Base-by-base conservation (phyloP, 352 stramenopile genomes). In the Globisporangium megalacanthum region DNA sequence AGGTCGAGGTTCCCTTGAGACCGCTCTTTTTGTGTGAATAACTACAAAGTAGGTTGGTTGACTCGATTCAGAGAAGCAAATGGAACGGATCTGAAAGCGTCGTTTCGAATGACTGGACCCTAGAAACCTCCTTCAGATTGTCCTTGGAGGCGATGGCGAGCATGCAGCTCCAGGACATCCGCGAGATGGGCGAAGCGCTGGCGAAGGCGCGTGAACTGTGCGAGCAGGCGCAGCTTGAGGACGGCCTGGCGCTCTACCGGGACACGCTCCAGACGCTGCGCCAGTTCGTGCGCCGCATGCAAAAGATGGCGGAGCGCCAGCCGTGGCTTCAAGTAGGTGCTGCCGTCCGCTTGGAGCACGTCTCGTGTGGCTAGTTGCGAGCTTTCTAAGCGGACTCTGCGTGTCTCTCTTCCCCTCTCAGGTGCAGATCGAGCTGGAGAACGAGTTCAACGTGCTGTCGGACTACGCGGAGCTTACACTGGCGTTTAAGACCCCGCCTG, bases 351-450 rank as follows among this genome's bases (percentile, higher is more conserved):
- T 49, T 6, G 0, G 15, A 36, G 29, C 29, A 37, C 10, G 1
- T 2, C 20, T 52, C 35, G 35, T 6, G 35, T 4, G 0, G n/a
- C 10, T 19, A 19, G 37, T 19, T 44, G n/a, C 3, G 6, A 20
- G 29, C 17, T 54, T 3, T 20, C 31, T 42, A 11, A 7, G 33
- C 17, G 31, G 9, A 10, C 1, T 4, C 6, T 33, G 33, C 8
- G 25, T 45, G 6, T 19, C 15, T 22, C 7, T 39, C 19, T 6
- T 19, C 19, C 25, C 9, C 19, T 6, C 19, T 14, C 14, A 90
- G 81, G 79, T 94, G 69, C 79, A 94, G 59, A 89, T 87, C 44
- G 81, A 94, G 54, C 66, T 92, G 9, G 77, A 94, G 63, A 89
- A 87, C 52, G 79, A 94, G 61, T 71, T 91, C 46, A 89, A 57